A percentile compares a stretch with the other conserved stretches of the same genome.
These are phyloP conservation scores for Pestalotiopsis sp. DNA, from an alignment of 2,329 filamentous ascomycete species.

Conservation along the genomic window DNA sequence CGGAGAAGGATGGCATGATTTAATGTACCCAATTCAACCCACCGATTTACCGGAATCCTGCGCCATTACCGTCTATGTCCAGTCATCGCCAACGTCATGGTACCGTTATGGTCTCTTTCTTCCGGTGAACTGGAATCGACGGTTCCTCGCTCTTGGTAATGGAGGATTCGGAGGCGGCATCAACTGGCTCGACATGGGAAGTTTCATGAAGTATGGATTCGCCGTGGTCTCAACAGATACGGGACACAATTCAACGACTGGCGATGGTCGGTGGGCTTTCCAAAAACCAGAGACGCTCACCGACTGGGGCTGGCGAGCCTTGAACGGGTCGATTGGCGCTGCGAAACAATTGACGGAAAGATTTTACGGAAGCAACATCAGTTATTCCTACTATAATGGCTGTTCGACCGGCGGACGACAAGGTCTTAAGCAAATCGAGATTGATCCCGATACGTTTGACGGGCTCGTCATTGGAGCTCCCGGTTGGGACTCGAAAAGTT, in stretches of 20 bases:
- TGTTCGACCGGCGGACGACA: slow-evolving; percentile 61
- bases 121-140: slow-evolving; percentile 35
- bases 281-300: slow-evolving; percentile 31
- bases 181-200: slow-evolving; percentile 35
- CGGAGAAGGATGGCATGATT: slow-evolving; percentile 34
- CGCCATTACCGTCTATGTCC: slow-evolving; percentile 35
- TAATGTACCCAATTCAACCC: slow-evolving; percentile 34
- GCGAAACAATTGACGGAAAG: slow-evolving; percentile 46
- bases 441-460: slow-evolving; percentile 56
- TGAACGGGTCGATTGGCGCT: slow-evolving; percentile 49
- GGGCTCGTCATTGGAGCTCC: slow-evolving; percentile 51
- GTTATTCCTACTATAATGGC: slow-evolving; percentile 55
- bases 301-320: slow-evolving; percentile 39
- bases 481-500: slow-evolving; percentile 51
- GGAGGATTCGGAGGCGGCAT: slow-evolving; percentile 38
- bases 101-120: slow-evolving; percentile 40
- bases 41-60: slow-evolving; percentile 39
- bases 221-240: slow-evolving; percentile 43
- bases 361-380: slow-evolving; percentile 44
- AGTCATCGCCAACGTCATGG: slow-evolving; percentile 28
- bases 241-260: slow-evolving; percentile 37
- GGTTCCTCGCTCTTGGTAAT: slow-evolving; percentile 38
- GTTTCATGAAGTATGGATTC: slow-evolving; percentile 37
- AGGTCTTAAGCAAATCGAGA: slow-evolving; percentile 53
- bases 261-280: slow-evolving; percentile 38